phyloP scores from a whole-genome alignment of 139 green algal genomes.

The Picochlorum sp. region DNA sequence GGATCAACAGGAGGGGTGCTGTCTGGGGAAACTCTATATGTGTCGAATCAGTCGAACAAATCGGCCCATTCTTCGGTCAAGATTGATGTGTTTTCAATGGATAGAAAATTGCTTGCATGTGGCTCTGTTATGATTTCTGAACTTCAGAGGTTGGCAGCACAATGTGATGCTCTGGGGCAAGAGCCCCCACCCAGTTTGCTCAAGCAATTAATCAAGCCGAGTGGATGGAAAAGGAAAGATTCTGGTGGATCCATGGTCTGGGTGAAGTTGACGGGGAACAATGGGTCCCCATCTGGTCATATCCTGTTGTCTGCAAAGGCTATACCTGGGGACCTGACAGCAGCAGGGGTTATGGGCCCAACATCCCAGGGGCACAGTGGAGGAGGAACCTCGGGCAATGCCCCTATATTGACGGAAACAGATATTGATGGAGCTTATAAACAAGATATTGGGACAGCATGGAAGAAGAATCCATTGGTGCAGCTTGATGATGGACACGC shows the following conservation, averaged over 20 bases:
- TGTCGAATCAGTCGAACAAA: neutral
- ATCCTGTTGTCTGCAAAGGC: constrained; percentile 19
- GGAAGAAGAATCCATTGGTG: too few relatives aligned
- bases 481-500: too few relatives aligned
- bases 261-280: constrained; percentile 23
- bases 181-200: neutral
- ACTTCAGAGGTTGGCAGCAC: constrained; percentile 18
- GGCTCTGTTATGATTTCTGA: constrained; percentile 26
- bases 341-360: neutral
- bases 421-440: too few relatives aligned
- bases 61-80: neutral
- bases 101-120: constrained; percentile 5
- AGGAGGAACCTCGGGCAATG: neutral
- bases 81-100: constrained; percentile 8
- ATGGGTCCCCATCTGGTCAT: constrained; percentile 18
- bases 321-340: neutral
- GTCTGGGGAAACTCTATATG: neutral
- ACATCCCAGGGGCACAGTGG: too few relatives aligned
- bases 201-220: neutral
- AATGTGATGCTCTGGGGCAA: neutral
- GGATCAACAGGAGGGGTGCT: neutral
- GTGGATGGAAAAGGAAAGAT: neutral
- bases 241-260: constrained; percentile 21
- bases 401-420: neutral
- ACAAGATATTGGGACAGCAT: too few relatives aligned